Evolutionary conservation across 2,329 filamentous ascomycete genomes (phyloP).

Genomic region (Diaporthe sp.): DNA sequence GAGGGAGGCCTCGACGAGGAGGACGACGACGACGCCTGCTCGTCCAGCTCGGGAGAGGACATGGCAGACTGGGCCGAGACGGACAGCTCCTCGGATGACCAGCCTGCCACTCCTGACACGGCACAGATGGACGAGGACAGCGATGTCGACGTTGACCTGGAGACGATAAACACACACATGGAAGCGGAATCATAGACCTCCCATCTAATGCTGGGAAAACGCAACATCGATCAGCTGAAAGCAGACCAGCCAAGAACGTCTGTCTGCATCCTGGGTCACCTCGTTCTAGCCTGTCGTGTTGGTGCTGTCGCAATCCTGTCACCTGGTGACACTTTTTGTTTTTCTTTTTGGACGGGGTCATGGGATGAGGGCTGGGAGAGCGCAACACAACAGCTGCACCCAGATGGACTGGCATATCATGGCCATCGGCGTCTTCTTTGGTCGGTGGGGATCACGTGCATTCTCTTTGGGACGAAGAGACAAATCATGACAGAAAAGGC

Average conservation of each 20-base stretch:
- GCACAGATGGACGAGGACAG: constrained; percentile 20
- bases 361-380: background rate
- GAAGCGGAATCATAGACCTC: background rate
- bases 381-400: background rate
- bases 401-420: background rate
- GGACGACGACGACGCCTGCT: constrained; percentile 32
- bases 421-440: background rate
- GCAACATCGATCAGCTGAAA: background rate
- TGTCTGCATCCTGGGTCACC: background rate
- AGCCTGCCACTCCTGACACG: constrained; percentile 34
- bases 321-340: background rate
- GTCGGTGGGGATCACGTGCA: background rate
- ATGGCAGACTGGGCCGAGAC: constrained; percentile 27
- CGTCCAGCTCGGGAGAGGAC: constrained; percentile 29
- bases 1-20: constrained; percentile 25
- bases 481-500: background rate
- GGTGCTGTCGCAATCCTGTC: background rate
- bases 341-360: background rate
- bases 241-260: background rate
- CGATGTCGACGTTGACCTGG: constrained; percentile 19
- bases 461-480: background rate
- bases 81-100: constrained; percentile 27
- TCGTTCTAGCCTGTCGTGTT: background rate
- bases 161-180: background rate
- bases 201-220: background rate